Evolutionary conservation across 768 basidiomycete species (phyloP), one percentile per base, ranked within the genome.

Genomic region (Clitopilus hobsonii): DNA sequence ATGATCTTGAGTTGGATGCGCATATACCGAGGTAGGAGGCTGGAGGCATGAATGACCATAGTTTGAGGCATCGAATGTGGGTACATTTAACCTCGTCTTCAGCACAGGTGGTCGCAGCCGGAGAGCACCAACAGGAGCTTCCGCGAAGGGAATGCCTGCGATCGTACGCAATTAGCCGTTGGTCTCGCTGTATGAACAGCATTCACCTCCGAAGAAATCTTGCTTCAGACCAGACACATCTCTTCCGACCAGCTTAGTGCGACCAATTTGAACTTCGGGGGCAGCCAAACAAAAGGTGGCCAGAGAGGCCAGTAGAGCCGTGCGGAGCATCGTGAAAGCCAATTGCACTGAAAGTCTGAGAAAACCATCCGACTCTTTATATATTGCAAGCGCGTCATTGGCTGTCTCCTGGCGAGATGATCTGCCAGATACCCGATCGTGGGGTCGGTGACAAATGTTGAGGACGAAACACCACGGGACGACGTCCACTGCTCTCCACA

Each of bases 1-100:
- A 63, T 65, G 7, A 58, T 61, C 45, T 64, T 58, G 49, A 38
- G 14, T 14, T 11, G 10, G 32, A 36, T 14, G n/a, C 23, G 13
- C 4, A 25, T 26, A 7, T 20, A 14, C 22, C 8, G 24, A 49
- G 56, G 36, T 30, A 20, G 71, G 60, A 51, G 57, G 49, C 38
- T 72, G 70, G 0, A 69, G 47, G 58, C 74, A 69, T 16, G 57
- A 61, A n/a, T 45, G 48, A 3, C 70, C 68, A 53, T 65, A 71
- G 36, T 59, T 52, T 11, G 60, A 62, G 0, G 71, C 72, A 41
- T 69, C 58, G 49, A 72, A 71, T 14, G 63, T 57, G 5, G 18
- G 49, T 2, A 54, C 54, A 47, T 65, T 57, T 8, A 61, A 58
- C 16, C 60, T 29, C 14, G 56, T 45, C 29, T 68, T 65, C 7